Base-by-base conservation (phyloP, 306 rosid genomes). In the Malus domestica region DNA sequence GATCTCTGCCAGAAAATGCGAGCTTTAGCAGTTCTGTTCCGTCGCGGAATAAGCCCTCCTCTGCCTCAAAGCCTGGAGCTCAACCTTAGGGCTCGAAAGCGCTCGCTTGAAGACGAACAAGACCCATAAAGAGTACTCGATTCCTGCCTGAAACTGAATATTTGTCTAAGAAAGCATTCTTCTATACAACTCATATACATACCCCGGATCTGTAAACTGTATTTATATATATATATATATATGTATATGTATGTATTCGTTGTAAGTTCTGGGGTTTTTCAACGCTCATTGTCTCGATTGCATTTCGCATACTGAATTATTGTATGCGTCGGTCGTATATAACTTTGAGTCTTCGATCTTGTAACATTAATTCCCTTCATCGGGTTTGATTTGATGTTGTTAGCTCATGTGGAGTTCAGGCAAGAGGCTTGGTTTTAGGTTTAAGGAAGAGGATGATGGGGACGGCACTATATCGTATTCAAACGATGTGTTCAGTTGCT, bases 11-110 rank as follows among this genome's bases (percentile, higher is more conserved):
- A 27, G 85, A 90, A 84, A 81, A 88, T 92, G 97, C 89, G 96
- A 83, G 96, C 97, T 70, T 92, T 92, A 42, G 99, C 99, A 35
- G 99, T 92, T 77, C 87, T 95, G 42, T 92, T 95, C 77, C 97
- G 99, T 35, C 84, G 99, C 59, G 99, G 99, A 49, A 87, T 88
- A 82, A 95, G 93, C 20, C 99, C 97, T 33, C 99, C 99, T 76
- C 85, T 81, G 14, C 99, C 99, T 2, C 97, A 95, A 82, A 92
- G 88, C 82, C 91, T 95, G 35, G 88, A 92, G 86, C 93, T 88
- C 74, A 89, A 90, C 75, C 88, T 95, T 45, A 75, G 87, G 77
- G 99, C 99, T 67, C 87, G 92, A 49, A 89, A 85, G 75, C 86
- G 96, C 68, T 95, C 97, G 27, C 96, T 95, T 20, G 99, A 92